Evolutionary conservation across 169 alveolate genomes (phyloP).

Genomic region (Ophryocystis elektroscirrha): DNA sequence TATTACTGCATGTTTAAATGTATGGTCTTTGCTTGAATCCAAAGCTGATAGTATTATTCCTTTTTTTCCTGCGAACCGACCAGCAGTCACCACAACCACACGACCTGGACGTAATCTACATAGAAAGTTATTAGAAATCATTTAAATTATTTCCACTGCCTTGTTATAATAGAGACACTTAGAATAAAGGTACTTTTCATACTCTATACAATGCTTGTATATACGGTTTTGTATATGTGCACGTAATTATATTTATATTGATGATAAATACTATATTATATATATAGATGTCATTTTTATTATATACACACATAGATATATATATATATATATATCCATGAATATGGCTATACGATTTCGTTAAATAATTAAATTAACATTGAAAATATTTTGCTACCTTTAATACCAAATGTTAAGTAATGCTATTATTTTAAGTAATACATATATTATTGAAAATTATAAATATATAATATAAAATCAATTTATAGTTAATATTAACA

Average conservation of each 20-base stretch:
- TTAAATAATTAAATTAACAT: not conserved
- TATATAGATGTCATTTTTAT: not conserved
- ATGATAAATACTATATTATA: not conserved
- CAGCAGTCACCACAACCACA: conserved; percentile 79
- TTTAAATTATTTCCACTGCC: conserved; percentile 6
- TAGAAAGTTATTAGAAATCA: conserved; percentile 58
- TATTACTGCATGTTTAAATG: conserved; percentile 75
- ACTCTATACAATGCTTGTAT: not conserved
- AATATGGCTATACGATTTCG: not conserved
- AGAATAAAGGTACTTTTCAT: not conserved
- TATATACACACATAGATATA: too few species aligned
- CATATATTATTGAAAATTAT: too few species aligned
- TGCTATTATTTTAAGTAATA: too few species aligned
- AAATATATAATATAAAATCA: too few species aligned
- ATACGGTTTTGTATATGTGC: not conserved
- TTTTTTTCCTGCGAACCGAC: conserved; percentile 97
- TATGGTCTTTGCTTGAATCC: conserved; percentile 75
- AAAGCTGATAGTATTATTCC: conserved; percentile 77
- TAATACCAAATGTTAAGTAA: not conserved
- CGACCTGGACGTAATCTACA: too few species aligned
- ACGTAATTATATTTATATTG: not conserved
- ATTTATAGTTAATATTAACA: too few species aligned
- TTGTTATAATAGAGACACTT: not conserved
- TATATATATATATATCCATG: not conserved
- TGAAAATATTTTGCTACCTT: not conserved